These are phyloP conservation scores for Agaricales sp. DNA, from an alignment of 1,284 basidiomycete genomes.

Conservation along the genomic window DNA sequence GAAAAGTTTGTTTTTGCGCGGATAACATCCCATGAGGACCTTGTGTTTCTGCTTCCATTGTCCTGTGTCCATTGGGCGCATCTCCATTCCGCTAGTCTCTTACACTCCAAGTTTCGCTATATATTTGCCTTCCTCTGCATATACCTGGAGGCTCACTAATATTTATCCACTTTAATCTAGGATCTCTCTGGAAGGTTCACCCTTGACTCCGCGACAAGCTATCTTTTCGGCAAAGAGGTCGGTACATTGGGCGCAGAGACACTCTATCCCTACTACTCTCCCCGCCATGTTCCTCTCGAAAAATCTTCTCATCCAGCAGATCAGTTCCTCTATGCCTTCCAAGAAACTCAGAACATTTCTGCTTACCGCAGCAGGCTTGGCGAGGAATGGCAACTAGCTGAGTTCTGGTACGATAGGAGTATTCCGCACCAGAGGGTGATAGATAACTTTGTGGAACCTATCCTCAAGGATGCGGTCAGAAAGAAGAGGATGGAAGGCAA, in stretches of 20 bases:
- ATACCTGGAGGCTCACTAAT: not conserved
- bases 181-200: conserved; percentile 14
- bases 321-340: conserved; percentile 9
- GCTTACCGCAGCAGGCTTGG: conserved; percentile 4
- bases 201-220: conserved; percentile 17
- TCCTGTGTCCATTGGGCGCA: no score
- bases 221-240: conserved; percentile 10
- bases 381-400: conserved; percentile 7
- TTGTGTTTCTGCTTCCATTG: no score
- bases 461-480: conserved; percentile 9
- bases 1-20: no score
- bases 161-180: conserved; percentile 5
- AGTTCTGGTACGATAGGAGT: conserved; percentile 7
- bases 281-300: not conserved
- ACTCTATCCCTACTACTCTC: conserved; percentile 4
- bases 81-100: no score
- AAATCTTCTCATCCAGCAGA: conserved; percentile 5
- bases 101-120: not conserved
- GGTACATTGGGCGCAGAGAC: conserved; percentile 3
- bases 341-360: conserved; percentile 4
- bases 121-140: not conserved
- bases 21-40: no score
- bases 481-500: conserved; percentile 3
- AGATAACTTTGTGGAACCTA: conserved; percentile 9
- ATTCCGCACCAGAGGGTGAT: conserved; percentile 7